A percentile compares a stretch with the other conserved stretches of the same genome.
These are phyloP conservation scores for Isatis lusitanica DNA, from an alignment of 441 rosid genomes.

Conservation along the genomic window DNA sequence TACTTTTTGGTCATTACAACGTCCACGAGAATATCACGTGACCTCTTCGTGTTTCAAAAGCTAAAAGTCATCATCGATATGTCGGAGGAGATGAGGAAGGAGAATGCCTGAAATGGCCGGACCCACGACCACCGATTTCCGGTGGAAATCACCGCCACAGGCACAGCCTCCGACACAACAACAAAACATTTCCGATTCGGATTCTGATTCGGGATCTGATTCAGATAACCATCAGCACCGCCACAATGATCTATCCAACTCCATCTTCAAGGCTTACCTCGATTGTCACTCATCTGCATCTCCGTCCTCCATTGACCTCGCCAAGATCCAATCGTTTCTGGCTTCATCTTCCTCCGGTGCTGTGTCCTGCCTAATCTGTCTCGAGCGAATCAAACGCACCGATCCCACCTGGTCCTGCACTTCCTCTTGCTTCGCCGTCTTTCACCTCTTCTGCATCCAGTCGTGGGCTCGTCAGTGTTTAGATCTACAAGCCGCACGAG, in stretches of 20 bases:
- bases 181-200: slow-evolving; percentile 46
- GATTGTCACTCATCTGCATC: slow-evolving; percentile 55
- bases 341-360: slow-evolving; percentile 86
- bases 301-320: slow-evolving; percentile 53
- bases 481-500: slow-evolving; percentile 68
- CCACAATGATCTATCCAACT: slow-evolving; percentile 58
- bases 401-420: slow-evolving; percentile 93
- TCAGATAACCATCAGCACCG: slow-evolving; percentile 36
- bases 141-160: slow-evolving; percentile 38
- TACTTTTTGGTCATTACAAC: neutral
- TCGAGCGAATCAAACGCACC: slow-evolving; percentile 75
- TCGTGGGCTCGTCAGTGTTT: slow-evolving; percentile 92
- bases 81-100: slow-evolving; percentile 5
- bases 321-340: slow-evolving; percentile 86
- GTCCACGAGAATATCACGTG: neutral
- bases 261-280: slow-evolving; percentile 81
- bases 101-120: slow-evolving; percentile 33
- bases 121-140: slow-evolving; percentile 27
- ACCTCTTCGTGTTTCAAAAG: neutral
- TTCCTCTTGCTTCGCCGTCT: slow-evolving; percentile 71
- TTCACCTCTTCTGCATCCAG: slow-evolving; percentile 85
- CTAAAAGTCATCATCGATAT: neutral
- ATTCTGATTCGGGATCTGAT: slow-evolving; percentile 50
- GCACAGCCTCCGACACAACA: slow-evolving; percentile 19
- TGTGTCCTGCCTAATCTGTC: slow-evolving; percentile 89